Conservation (phyloP, 331 rosid genomes). For the Arachis monticola region DNA sequence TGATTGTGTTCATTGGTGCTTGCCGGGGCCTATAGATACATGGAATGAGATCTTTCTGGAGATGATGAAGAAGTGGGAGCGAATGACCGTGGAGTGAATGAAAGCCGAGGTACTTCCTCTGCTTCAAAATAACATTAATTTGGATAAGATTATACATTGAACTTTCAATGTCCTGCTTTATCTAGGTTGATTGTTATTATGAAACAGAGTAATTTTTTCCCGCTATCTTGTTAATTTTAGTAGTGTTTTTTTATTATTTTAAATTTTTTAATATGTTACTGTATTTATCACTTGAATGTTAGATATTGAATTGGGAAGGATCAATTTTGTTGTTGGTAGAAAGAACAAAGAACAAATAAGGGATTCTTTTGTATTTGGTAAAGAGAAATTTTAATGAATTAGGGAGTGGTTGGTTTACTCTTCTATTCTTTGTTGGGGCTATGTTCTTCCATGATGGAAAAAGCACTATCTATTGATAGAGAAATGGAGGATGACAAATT, state of each 20-base stretch:
- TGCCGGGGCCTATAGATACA: slow-evolving; percentile 90
- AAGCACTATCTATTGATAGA: slow-evolving; percentile 16
- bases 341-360: neutral
- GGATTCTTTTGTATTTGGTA: neutral
- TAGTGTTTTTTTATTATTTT: neutral
- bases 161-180: no score
- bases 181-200: no score
- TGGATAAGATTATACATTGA: no score
- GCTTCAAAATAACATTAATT: no score
- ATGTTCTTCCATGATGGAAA: slow-evolving; percentile 19
- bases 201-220: neutral
- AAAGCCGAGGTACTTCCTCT: slow-evolving; percentile 24
- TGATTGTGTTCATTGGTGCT: slow-evolving; percentile 97
- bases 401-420: neutral
- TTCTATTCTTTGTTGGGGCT: slow-evolving; percentile 26
- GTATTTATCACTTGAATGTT: slow-evolving; percentile 25
- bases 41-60: slow-evolving; percentile 87
- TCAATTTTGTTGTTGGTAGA: slow-evolving; percentile 18
- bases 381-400: neutral
- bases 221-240: slow-evolving; percentile 30
- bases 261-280: slow-evolving; percentile 13
- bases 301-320: slow-evolving; percentile 36
- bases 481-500: neutral
- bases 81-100: slow-evolving; percentile 37
- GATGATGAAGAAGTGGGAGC: slow-evolving; percentile 60